Percentiles rank a stretch among this genome's conserved stretches.
Evolutionary conservation across 225 moss, liverwort and hornwort species (phyloP).

Genomic region (Marchantia paleacea): DNA sequence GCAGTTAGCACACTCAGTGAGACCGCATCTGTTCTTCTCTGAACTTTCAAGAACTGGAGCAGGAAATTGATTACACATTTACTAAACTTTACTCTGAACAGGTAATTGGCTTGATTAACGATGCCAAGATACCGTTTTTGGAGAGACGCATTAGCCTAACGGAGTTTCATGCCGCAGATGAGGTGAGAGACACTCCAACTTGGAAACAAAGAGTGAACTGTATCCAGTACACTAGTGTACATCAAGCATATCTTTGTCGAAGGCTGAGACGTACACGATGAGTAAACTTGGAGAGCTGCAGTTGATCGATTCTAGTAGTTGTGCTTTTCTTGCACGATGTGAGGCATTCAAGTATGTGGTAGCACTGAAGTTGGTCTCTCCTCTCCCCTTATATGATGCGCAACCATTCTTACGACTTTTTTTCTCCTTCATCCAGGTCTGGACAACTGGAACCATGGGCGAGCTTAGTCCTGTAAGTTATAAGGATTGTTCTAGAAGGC

Average conservation of each 20-base stretch:
- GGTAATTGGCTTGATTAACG: conserved; percentile 61
- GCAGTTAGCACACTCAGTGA: neutral
- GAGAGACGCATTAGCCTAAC: conserved; percentile 71
- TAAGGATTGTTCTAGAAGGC: no score
- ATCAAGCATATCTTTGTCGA: neutral
- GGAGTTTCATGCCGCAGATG: conserved; percentile 84
- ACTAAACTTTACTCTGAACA: conserved; percentile 13
- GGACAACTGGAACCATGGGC: conserved; percentile 91
- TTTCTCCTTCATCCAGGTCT: conserved; percentile 46
- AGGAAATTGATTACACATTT: no score
- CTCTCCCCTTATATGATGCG: neutral
- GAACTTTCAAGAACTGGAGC: neutral
- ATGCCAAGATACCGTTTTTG: conserved; percentile 49
- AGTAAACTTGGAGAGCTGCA: no score
- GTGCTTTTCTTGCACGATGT: no score
- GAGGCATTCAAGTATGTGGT: neutral
- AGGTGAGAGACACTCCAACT: conserved; percentile 39
- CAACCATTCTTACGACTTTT: neutral
- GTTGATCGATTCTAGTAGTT: no score
- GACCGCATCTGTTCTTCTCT: neutral
- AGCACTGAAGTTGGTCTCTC: neutral
- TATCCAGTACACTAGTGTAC: neutral
- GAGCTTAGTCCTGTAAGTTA: conserved; percentile 88
- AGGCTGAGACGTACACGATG: neutral
- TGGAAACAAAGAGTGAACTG: neutral